phyloP scores from a whole-genome alignment of 2,329 filamentous ascomycete species.

The Fusarium torulosum region DNA sequence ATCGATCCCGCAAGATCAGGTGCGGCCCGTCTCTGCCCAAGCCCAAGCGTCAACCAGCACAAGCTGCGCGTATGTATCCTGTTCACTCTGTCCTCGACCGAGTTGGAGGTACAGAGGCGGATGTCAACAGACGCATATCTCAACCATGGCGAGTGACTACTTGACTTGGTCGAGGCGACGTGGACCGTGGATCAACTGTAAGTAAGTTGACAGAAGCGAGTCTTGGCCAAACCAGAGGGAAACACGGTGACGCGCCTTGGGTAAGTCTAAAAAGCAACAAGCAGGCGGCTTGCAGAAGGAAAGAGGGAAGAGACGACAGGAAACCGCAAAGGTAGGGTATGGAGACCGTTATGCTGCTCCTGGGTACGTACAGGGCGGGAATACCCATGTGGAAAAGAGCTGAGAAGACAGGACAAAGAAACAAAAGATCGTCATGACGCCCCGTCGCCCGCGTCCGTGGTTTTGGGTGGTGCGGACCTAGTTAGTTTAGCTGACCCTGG shows the following conservation, averaged over 20 bases:
- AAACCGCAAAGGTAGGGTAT: background rate
- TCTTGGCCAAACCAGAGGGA: conserved; percentile 28
- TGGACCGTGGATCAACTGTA: conserved; percentile 37
- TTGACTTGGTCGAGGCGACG: conserved; percentile 36
- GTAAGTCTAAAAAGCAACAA: conserved; percentile 46
- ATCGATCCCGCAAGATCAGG: conserved; percentile 39
- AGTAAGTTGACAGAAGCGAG: conserved; percentile 33
- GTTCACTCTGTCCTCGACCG: conserved; percentile 22
- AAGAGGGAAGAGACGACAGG: conserved; percentile 49
- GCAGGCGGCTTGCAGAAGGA: conserved; percentile 35
- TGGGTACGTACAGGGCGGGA: conserved; percentile 13
- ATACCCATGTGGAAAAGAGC: conserved; percentile 7
- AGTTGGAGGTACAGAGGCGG: conserved; percentile 26
- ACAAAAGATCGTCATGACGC: conserved; percentile 46
- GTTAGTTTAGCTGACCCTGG: conserved; percentile 37
- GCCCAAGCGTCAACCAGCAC: conserved; percentile 37
- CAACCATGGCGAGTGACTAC: conserved; percentile 35
- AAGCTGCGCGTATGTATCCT: conserved; percentile 23
- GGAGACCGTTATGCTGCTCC: conserved; percentile 18
- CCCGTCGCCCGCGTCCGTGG: conserved; percentile 43
- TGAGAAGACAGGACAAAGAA: conserved; percentile 39
- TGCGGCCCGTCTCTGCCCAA: conserved; percentile 34
- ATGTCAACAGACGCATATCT: conserved; percentile 37
- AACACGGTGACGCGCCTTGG: conserved; percentile 38
- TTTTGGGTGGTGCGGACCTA: conserved; percentile 48